phyloP scores from a whole-genome alignment of 2,329 filamentous ascomycete species.

The Cercospora citrullina region DNA sequence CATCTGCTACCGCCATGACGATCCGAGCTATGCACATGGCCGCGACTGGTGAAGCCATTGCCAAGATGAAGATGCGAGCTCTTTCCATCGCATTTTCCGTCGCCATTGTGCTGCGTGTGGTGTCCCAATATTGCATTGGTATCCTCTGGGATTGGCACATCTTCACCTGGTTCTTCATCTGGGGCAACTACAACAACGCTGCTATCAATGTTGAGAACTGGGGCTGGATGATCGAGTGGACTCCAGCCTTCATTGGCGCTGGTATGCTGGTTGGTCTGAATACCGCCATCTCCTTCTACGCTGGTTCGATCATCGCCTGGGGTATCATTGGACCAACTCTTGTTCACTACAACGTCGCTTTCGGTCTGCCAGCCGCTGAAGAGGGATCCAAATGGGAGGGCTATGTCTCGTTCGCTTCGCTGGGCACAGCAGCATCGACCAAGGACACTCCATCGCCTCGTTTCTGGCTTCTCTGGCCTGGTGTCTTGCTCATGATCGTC shows the following conservation, averaged over 20 bases:
- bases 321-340: constrained; percentile 59
- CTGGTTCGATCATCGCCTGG: constrained; percentile 58
- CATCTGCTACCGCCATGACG: constrained; percentile 61
- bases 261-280: constrained; percentile 61
- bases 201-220: constrained; percentile 60
- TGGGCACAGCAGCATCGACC: constrained; percentile 40
- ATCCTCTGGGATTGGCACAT: constrained; percentile 54
- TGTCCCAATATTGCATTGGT: constrained; percentile 60
- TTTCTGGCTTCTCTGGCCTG: constrained; percentile 57
- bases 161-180: constrained; percentile 56
- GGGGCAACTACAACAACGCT: constrained; percentile 53
- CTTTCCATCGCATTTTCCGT: constrained; percentile 53
- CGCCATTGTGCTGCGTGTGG: constrained; percentile 56
- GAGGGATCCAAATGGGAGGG: constrained; percentile 47
- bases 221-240: constrained; percentile 62
- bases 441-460: constrained; percentile 50
- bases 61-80: constrained; percentile 59
- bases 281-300: constrained; percentile 59
- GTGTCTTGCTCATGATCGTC: constrained; percentile 54
- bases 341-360: constrained; percentile 54
- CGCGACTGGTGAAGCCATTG: constrained; percentile 53
- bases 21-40: constrained; percentile 64
- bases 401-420: constrained; percentile 44
- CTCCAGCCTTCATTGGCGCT: constrained; percentile 61
- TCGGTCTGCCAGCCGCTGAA: constrained; percentile 42